These are phyloP conservation scores for Phyllosticta capitalensis DNA, from an alignment of 2,329 filamentous ascomycete species.

Conservation along the genomic window DNA sequence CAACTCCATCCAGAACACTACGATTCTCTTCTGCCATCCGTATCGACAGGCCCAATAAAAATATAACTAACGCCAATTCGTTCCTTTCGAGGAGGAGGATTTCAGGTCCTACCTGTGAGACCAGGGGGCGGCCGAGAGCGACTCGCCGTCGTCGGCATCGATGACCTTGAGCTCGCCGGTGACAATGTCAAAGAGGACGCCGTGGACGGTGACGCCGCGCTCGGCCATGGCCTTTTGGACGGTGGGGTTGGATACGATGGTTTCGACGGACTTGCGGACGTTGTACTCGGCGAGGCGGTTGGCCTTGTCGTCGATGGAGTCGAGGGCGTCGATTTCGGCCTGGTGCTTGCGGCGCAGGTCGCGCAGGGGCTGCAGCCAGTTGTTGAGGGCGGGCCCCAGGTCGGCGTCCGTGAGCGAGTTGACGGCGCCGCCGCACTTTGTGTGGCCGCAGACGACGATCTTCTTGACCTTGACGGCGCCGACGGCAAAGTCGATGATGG, in stretches of 20 bases:
- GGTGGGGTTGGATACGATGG: constrained; percentile 57
- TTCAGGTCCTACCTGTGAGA: constrained; percentile 1
- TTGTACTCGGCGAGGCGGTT: constrained; percentile 66
- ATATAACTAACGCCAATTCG: background rate
- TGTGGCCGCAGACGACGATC: constrained; percentile 54
- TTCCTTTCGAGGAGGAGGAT: background rate
- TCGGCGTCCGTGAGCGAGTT: constrained; percentile 47
- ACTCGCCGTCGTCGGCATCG: background rate
- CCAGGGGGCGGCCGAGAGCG: constrained; percentile 1
- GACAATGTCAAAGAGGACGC: constrained; percentile 60
- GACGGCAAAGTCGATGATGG: constrained; percentile 74
- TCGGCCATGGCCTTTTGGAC: constrained; percentile 63
- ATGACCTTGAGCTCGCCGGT: constrained; percentile 5
- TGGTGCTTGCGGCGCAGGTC: constrained; percentile 45
- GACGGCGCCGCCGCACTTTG: constrained; percentile 49
- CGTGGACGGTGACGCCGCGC: constrained; percentile 64
- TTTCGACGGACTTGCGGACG: constrained; percentile 55
- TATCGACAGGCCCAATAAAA: background rate
- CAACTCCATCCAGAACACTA: background rate
- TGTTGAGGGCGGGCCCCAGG: constrained; percentile 48
- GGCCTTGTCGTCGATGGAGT: constrained; percentile 38
- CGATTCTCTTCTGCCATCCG: background rate
- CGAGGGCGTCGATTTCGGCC: constrained; percentile 38
- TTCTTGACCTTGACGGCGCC: constrained; percentile 57
- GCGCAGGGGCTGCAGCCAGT: constrained; percentile 51